Evolutionary conservation across 805 yeast species (phyloP), one percentile per base, ranked within the genome.

Genomic region (Spathaspora girioi): DNA sequence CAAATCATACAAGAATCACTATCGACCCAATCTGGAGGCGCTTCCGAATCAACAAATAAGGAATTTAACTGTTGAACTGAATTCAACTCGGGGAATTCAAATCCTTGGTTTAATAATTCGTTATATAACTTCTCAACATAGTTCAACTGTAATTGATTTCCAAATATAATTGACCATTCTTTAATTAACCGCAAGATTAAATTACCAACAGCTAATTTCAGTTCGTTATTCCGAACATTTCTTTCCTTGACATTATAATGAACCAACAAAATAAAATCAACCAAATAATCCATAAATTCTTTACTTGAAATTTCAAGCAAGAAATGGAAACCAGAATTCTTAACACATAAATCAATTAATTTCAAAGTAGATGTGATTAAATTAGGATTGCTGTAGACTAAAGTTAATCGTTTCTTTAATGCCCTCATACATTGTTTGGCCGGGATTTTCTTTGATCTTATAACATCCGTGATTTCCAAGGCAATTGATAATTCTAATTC

Each of bases 11-110:
- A 94, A 3, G 89, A 89, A 59, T 90, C 96, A 10, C 92, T 87
- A 62, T 94, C 99, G 19, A 88, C 85, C 99, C 99, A 94, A 59
- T 91, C 97, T 0, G 99, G 98, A 1, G 99, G 97, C 4, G 92
- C 92, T 54, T 83, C 87, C 1, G 97, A 81, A 60, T 93, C 97
- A 46, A 93, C 81, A 65, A 92, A 82, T 17, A 71, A 70, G 31
- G 75, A 66, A 46, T 75, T 76, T 19, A 69, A 62, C 27, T 63
- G 63, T 19, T 57, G 54, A 26, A 53, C 57, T 12, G 49, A 50
- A 35, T 67, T 65, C 26, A 66, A 62, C 23, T 70, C 71, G 0
- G 96, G 96, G 61, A 92, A 90, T 49, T 76, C 71, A 57, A 81
- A 81, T 1, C 86, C 92, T 51, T 86, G 87, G 41, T 71, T 66